phyloP scores from a whole-genome alignment of 2,329 filamentous ascomycete species.

The Aspergillus phoenicis region DNA sequence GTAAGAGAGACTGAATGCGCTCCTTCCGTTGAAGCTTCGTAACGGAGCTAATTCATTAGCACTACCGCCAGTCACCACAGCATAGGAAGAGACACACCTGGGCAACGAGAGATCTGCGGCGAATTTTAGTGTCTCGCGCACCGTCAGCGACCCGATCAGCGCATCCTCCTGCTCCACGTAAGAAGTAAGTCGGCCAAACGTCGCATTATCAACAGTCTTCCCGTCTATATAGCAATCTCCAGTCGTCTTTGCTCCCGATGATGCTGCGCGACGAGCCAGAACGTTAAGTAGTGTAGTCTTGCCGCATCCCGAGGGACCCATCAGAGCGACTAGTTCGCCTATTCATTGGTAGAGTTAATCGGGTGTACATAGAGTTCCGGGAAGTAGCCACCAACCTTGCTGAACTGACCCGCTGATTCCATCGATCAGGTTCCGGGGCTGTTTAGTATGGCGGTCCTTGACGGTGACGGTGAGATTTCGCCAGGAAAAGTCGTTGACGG shows the following conservation, averaged over 20 bases:
- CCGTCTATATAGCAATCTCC: constrained; percentile 68
- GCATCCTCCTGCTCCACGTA: constrained; percentile 91
- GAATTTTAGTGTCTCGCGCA: constrained; percentile 77
- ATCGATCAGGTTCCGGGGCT: constrained; percentile 64
- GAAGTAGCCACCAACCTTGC: constrained; percentile 54
- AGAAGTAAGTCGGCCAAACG: constrained; percentile 67
- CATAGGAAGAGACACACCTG: constrained; percentile 44
- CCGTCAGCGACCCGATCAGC: constrained; percentile 77
- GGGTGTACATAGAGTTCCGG: neutral
- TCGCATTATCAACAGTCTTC: constrained; percentile 50
- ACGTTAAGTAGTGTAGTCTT: constrained; percentile 85
- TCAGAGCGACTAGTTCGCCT: constrained; percentile 75
- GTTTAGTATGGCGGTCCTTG: constrained; percentile 68
- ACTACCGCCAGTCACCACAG: neutral
- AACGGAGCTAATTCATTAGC: constrained; percentile 44
- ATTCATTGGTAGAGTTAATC: neutral
- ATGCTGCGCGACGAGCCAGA: constrained; percentile 65
- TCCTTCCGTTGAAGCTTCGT: constrained; percentile 60
- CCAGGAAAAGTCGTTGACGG: constrained; percentile 68
- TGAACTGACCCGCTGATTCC: constrained; percentile 65
- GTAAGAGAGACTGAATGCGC: constrained; percentile 67
- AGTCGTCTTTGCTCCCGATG: constrained; percentile 56
- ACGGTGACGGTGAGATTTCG: constrained; percentile 68
- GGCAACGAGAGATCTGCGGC: constrained; percentile 68
- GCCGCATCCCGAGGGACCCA: constrained; percentile 74